phyloP scores from a whole-genome alignment of 2,329 filamentous ascomycete species.

The Elsinoe australis region DNA sequence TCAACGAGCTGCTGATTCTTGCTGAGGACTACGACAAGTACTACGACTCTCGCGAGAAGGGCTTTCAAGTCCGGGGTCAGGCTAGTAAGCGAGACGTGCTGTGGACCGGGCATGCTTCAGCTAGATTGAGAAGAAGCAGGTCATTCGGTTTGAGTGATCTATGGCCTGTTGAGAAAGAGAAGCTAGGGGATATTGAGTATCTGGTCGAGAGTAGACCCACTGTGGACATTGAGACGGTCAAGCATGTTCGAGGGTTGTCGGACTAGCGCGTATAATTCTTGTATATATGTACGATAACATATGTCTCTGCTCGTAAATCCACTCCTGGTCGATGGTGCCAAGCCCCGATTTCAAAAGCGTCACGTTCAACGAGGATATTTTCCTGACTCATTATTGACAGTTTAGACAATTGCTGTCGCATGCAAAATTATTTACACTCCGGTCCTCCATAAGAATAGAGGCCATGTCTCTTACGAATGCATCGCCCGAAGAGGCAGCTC shows the following conservation, averaged over 20 bases:
- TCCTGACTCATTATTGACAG: not conserved
- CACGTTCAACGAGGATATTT: not conserved
- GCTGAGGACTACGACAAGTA: constrained; percentile 26
- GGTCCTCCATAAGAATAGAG: too few species aligned
- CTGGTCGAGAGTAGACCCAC: not conserved
- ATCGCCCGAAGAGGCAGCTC: constrained; percentile 67
- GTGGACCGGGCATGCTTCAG: not conserved
- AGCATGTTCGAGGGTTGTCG: not conserved
- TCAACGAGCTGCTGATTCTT: constrained; percentile 39
- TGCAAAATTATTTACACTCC: not conserved
- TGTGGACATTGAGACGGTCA: not conserved
- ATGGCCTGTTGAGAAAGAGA: not conserved
- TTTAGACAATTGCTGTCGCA: not conserved
- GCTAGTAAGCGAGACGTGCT: constrained; percentile 20
- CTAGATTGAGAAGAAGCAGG: not conserved
- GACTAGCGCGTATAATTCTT: not conserved
- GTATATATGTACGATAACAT: not conserved
- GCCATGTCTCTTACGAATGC: constrained; percentile 91
- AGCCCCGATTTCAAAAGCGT: too few species aligned
- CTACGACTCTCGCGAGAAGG: constrained; percentile 19
- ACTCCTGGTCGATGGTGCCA: not conserved
- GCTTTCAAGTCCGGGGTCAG: constrained; percentile 24
- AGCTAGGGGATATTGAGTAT: not conserved
- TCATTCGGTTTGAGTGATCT: constrained; percentile 14
- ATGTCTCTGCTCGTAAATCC: not conserved